Evolutionary conservation across 2,329 filamentous ascomycete genomes (phyloP).

Genomic region (Calonectria henricotiae): DNA sequence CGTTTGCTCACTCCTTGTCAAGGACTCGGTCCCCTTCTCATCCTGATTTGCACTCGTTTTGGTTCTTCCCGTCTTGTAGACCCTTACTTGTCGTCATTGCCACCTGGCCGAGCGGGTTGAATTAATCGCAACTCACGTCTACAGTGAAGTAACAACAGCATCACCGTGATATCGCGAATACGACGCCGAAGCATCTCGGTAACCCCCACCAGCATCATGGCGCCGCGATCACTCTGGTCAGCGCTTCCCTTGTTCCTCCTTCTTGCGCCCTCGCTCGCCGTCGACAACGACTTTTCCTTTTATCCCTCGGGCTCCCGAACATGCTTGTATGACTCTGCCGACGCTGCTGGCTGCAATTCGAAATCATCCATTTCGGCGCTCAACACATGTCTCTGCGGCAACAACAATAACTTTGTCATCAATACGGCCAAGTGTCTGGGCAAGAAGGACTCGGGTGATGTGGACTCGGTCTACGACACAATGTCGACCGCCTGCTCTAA

Average conservation of each 20-base stretch:
- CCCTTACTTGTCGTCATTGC: neutral
- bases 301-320: slow-evolving; percentile 56
- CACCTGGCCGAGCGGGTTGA: slow-evolving; percentile 8
- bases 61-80: neutral
- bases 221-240: slow-evolving; percentile 45
- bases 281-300: slow-evolving; percentile 56
- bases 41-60: slow-evolving; percentile 9
- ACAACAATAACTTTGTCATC: slow-evolving; percentile 67
- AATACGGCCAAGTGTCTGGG: slow-evolving; percentile 66
- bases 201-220: slow-evolving; percentile 45
- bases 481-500: slow-evolving; percentile 63
- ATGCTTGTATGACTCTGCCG: slow-evolving; percentile 64
- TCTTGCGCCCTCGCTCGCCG: slow-evolving; percentile 47
- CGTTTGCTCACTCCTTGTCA: neutral
- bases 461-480: slow-evolving; percentile 62
- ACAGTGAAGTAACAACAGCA: neutral
- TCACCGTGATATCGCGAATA: neutral
- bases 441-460: slow-evolving; percentile 54
- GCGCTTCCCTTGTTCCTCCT: slow-evolving; percentile 54
- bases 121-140: neutral
- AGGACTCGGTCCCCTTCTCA: neutral
- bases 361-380: slow-evolving; percentile 57
- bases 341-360: slow-evolving; percentile 61
- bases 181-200: slow-evolving; percentile 1
- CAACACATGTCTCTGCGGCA: slow-evolving; percentile 68